Evolutionary conservation across 2,329 filamentous ascomycete species (phyloP).

Genomic region (Phaeomoniella chlamydospora): DNA sequence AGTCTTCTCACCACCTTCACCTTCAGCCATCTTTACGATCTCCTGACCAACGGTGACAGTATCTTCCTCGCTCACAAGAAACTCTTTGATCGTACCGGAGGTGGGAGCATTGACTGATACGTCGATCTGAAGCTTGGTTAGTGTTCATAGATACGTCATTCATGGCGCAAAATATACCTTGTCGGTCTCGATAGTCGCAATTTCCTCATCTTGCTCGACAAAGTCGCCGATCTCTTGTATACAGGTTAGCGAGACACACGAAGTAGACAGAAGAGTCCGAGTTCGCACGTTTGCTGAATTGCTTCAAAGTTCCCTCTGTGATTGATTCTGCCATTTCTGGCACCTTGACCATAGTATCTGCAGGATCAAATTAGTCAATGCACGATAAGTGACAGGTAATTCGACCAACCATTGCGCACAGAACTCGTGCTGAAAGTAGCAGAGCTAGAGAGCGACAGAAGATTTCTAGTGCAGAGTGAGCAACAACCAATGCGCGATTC

Average conservation of each 20-base stretch:
- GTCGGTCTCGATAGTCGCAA: slow-evolving; percentile 97
- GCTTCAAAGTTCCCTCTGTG: slow-evolving; percentile 90
- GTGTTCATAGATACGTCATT: slow-evolving; percentile 2
- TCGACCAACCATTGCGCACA: slow-evolving; percentile 5
- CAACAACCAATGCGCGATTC: neutral
- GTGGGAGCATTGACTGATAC: slow-evolving; percentile 90
- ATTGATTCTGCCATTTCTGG: slow-evolving; percentile 98
- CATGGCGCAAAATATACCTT: slow-evolving; percentile 46
- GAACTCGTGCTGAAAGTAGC: slow-evolving; percentile 10
- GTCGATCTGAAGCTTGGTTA: slow-evolving; percentile 54
- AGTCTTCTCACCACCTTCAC: slow-evolving; percentile 46
- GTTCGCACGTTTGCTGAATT: slow-evolving; percentile 64
- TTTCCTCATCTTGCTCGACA: slow-evolving; percentile 91
- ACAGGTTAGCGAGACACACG: slow-evolving; percentile 4
- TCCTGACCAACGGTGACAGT: slow-evolving; percentile 92
- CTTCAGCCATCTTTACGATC: slow-evolving; percentile 71
- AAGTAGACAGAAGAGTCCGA: slow-evolving; percentile 8
- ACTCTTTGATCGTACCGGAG: slow-evolving; percentile 80
- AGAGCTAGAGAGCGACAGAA: neutral
- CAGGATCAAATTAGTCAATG: slow-evolving; percentile 21
- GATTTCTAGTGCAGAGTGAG: neutral
- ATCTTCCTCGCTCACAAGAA: slow-evolving; percentile 84
- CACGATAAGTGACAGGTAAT: neutral
- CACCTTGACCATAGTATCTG: slow-evolving; percentile 80
- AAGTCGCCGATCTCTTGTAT: slow-evolving; percentile 65